Conservation (phyloP, 768 basidiomycete species). For the Neoboletus subvelutipes region DNA sequence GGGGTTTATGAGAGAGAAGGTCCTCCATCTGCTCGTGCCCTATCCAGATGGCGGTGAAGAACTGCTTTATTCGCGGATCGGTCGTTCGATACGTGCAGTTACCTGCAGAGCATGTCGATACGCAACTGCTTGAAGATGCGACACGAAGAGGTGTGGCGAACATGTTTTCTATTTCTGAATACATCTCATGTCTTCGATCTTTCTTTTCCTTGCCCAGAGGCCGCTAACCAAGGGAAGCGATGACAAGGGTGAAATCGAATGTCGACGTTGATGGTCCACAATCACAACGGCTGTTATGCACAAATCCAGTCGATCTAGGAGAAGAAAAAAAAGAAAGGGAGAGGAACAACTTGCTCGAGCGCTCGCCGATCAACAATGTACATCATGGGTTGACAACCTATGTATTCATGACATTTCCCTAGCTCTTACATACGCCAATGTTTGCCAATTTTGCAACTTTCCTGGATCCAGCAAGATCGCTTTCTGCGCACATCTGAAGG, state of each 20-base stretch:
- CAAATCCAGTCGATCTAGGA: neutral
- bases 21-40: neutral
- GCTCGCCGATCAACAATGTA: neutral
- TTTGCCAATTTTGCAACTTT: slow-evolving; percentile 53
- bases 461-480: slow-evolving; percentile 57
- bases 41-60: slow-evolving; percentile 93
- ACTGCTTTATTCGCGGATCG: slow-evolving; percentile 97
- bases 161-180: neutral
- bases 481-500: slow-evolving; percentile 54
- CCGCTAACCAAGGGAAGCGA: slow-evolving; percentile 41
- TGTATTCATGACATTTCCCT: slow-evolving; percentile 25
- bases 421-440: slow-evolving; percentile 54
- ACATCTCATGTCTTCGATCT: slow-evolving; percentile 2
- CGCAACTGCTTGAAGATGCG: slow-evolving; percentile 92
- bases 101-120: slow-evolving; percentile 90
- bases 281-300: neutral
- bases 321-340: neutral
- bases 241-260: slow-evolving; percentile 14
- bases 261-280: neutral
- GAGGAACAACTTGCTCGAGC: neutral
- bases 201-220: slow-evolving; percentile 32
- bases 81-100: slow-evolving; percentile 98
- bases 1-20: neutral
- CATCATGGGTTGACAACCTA: neutral
- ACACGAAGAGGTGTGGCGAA: slow-evolving; percentile 78